Evolutionary conservation across 2,329 filamentous ascomycete genomes (phyloP).

Genomic region (Bipolaris sorokiniana): DNA sequence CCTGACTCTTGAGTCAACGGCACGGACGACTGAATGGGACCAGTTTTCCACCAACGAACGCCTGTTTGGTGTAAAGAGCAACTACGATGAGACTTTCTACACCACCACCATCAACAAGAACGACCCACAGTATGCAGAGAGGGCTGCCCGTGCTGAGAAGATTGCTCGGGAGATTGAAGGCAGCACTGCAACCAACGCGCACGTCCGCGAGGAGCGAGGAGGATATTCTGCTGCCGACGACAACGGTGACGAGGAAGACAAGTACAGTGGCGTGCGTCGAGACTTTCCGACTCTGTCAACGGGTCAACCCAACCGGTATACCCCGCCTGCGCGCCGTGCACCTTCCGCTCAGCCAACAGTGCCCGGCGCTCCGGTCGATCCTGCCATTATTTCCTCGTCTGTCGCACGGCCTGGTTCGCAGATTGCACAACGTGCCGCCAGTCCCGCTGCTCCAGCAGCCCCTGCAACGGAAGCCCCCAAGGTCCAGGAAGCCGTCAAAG

Average conservation of each 20-base stretch:
- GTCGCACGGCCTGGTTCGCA: constrained; percentile 60
- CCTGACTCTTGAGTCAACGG: constrained; percentile 70
- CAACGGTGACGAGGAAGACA: constrained; percentile 87
- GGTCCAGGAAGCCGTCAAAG: constrained; percentile 6
- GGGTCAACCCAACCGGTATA: constrained; percentile 76
- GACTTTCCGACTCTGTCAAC: constrained; percentile 70
- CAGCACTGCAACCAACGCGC: constrained; percentile 73
- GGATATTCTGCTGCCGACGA: constrained; percentile 68
- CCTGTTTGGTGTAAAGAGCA: constrained; percentile 84
- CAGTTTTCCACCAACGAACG: constrained; percentile 91
- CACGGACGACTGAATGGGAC: constrained; percentile 69
- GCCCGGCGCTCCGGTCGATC: constrained; percentile 78
- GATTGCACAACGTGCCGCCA: constrained; percentile 29
- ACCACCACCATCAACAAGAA: constrained; percentile 87
- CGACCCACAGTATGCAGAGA: constrained; percentile 80
- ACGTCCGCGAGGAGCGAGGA: constrained; percentile 88
- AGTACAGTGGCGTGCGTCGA: constrained; percentile 93
- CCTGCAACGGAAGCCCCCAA: constrained; percentile 24
- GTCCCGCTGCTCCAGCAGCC: constrained; percentile 30
- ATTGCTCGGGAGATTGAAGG: constrained; percentile 90
- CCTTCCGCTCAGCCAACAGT: constrained; percentile 76
- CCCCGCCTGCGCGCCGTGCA: constrained; percentile 84
- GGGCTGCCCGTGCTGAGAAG: constrained; percentile 74
- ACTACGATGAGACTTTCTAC: constrained; percentile 94
- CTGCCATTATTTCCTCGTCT: constrained; percentile 89